phyloP scores from a whole-genome alignment of 441 rosid species.

The Aleurites moluccanus region DNA sequence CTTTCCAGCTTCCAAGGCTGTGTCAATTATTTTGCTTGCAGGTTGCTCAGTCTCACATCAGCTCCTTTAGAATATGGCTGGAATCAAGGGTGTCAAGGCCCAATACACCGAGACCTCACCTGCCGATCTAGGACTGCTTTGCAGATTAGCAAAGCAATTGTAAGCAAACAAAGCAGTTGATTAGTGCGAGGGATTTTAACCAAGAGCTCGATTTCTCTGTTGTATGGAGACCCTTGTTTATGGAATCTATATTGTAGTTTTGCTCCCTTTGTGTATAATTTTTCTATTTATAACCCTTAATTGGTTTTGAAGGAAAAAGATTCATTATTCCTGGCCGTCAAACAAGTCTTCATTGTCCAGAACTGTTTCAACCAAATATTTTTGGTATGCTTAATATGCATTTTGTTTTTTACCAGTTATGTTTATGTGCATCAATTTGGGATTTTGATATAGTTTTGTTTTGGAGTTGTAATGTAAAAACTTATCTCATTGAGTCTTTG shows the following conservation, averaged over 20 bases:
- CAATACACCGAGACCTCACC: not conserved
- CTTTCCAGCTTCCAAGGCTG: conserved; percentile 26
- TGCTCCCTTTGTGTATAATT: conserved; percentile 7
- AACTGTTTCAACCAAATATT: not conserved
- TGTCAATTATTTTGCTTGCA: conserved; percentile 3
- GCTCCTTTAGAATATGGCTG: not conserved
- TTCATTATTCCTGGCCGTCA: not conserved
- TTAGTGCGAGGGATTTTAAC: conserved; percentile 10
- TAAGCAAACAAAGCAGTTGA: conserved; percentile 9
- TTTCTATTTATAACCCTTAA: not conserved
- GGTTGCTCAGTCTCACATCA: conserved; percentile 7
- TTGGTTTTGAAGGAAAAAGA: not conserved
- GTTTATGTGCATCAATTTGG: not conserved
- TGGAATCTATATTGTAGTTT: not conserved
- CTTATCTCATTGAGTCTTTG: too few species aligned
- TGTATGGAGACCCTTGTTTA: conserved; percentile 22
- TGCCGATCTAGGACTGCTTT: not conserved
- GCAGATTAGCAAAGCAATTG: conserved; percentile 16
- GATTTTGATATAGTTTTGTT: not conserved
- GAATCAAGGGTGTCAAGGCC: conserved; percentile 8
- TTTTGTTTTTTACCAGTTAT: not conserved
- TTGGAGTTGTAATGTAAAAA: too few species aligned
- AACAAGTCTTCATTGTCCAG: not conserved
- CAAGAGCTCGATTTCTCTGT: conserved; percentile 12
- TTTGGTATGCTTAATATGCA: not conserved